A percentile compares a stretch with the other conserved stretches of the same genome.
These are phyloP conservation scores for Eleusine coracana DNA, from an alignment of 176 grass and related monocot genomes.

Conservation along the genomic window DNA sequence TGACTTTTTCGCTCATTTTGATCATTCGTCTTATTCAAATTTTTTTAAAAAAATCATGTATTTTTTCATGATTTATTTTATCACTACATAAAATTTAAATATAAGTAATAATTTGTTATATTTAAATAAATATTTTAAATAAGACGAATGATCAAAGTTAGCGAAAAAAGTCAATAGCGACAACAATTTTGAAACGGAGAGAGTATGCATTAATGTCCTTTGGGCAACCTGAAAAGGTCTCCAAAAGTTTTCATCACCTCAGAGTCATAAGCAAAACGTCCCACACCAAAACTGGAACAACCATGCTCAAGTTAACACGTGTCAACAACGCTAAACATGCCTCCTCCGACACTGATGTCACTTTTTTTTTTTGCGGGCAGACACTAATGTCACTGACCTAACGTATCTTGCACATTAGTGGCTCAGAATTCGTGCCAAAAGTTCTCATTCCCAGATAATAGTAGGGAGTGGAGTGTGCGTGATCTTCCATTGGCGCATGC, in stretches of 20 bases:
- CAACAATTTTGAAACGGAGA: no score
- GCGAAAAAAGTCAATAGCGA: no score
- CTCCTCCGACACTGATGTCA: not conserved
- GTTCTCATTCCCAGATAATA: not conserved
- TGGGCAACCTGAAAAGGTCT: not conserved
- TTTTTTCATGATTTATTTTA: no score
- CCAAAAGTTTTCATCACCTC: not conserved
- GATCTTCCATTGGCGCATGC: not conserved
- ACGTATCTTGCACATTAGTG: not conserved
- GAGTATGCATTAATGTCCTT: no score
- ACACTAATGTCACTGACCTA: not conserved
- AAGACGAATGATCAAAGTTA: no score
- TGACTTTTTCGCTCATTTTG: no score
- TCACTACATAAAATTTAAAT: no score
- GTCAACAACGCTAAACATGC: not conserved
- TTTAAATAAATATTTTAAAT: no score
- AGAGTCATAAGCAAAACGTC: not conserved
- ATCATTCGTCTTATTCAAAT: no score
- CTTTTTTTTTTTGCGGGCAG: not conserved
- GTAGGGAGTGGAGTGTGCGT: not conserved
- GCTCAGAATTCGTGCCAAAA: not conserved
- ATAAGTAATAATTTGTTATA: no score
- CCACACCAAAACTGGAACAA: not conserved
- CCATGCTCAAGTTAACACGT: not conserved
- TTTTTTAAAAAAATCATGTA: no score